These are phyloP conservation scores for Westerdykella sp. DNA, from an alignment of 2,329 filamentous ascomycete species.

Conservation along the genomic window DNA sequence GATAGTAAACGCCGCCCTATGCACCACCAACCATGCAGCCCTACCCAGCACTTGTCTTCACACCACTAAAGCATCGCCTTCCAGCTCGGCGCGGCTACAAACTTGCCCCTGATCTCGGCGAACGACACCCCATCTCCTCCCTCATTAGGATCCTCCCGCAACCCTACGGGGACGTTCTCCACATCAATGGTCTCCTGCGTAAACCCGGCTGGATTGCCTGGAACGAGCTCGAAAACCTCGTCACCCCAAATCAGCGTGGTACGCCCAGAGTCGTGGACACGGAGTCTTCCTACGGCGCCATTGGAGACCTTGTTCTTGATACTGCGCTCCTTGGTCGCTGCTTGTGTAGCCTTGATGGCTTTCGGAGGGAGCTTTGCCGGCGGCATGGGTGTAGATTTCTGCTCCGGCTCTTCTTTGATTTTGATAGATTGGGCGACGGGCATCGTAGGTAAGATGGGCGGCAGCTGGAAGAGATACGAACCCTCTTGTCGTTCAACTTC, in stretches of 20 bases:
- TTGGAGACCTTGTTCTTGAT: conserved; percentile 38
- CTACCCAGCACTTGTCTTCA: neutral
- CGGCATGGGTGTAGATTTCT: conserved; percentile 10
- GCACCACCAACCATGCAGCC: neutral
- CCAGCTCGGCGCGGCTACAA: conserved; percentile 59
- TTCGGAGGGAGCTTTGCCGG: neutral
- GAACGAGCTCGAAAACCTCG: conserved; percentile 51
- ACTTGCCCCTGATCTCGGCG: conserved; percentile 59
- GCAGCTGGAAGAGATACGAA: conserved; percentile 59
- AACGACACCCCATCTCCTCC: conserved; percentile 49
- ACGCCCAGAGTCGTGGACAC: conserved; percentile 56
- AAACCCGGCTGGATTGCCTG: conserved; percentile 52
- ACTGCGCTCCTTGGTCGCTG: conserved; percentile 19
- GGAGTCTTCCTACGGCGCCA: conserved; percentile 55
- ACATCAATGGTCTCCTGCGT: conserved; percentile 52
- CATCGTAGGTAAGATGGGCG: conserved; percentile 45
- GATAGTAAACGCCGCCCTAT: neutral
- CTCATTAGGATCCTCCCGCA: conserved; percentile 31
- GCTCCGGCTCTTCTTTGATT: conserved; percentile 26
- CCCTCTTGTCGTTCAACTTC: conserved; percentile 44
- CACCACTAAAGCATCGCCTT: conserved; percentile 40
- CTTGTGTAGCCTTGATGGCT: conserved; percentile 11
- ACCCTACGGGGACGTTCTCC: conserved; percentile 25
- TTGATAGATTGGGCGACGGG: conserved; percentile 47
- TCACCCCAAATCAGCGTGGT: conserved; percentile 60